These are phyloP conservation scores for Cordyceps cateniannulata DNA, from an alignment of 2,329 filamentous ascomycete species.

Conservation along the genomic window DNA sequence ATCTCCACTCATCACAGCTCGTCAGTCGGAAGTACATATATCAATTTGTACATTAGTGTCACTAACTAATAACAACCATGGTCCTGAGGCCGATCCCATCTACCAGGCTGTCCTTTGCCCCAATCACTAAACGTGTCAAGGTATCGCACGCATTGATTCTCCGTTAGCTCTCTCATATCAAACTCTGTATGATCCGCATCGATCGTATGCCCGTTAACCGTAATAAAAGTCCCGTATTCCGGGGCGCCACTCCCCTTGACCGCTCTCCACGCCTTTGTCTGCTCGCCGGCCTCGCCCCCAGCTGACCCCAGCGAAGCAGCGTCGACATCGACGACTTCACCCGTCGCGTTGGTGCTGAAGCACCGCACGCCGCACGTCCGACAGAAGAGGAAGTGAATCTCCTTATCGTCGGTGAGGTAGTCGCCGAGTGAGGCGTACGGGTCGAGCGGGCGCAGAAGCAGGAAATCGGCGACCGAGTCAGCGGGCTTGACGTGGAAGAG, in stretches of 20 bases:
- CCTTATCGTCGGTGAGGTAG: constrained; percentile 27
- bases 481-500: constrained; percentile 35
- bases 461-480: constrained; percentile 32
- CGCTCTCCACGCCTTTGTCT: constrained; percentile 12
- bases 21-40: no score
- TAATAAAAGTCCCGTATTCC: constrained; percentile 7
- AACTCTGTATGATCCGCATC: constrained; percentile 14
- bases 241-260: constrained; percentile 2
- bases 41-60: no score
- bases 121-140: constrained; percentile 15
- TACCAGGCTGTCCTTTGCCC: background rate
- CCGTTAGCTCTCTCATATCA: constrained; percentile 15
- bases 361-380: constrained; percentile 32
- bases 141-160: constrained; percentile 14
- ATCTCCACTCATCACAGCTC: background rate
- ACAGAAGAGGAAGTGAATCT: constrained; percentile 19
- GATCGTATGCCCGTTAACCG: constrained; percentile 13
- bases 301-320: no score
- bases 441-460: constrained; percentile 32
- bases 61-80: constrained; percentile 1
- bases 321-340: constrained; percentile 9
- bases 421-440: constrained; percentile 29
- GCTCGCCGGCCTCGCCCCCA: background rate
- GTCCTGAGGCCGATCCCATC: constrained; percentile 15
- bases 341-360: constrained; percentile 24